Conservation (phyloP, 192 early-diverging fungal species). For the Gonapodya sp. region DNA sequence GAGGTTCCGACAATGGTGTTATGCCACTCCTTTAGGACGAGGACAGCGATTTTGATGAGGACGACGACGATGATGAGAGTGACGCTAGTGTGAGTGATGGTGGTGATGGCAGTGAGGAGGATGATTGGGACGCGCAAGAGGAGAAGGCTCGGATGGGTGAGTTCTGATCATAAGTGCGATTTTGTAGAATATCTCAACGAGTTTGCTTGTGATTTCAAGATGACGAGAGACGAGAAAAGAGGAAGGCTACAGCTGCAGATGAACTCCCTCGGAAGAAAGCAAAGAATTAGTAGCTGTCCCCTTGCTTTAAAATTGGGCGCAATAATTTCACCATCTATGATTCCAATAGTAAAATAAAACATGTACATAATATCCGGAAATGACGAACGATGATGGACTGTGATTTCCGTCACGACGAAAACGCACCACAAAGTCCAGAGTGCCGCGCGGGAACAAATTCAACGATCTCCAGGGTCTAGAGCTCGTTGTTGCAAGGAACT, state of each 20-base stretch:
- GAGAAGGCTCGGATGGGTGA: constrained; percentile 48
- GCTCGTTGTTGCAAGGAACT: too few species aligned
- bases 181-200: not conserved
- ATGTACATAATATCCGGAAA: too few species aligned
- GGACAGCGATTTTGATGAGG: constrained; percentile 35
- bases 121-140: constrained; percentile 74
- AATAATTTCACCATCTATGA: too few species aligned
- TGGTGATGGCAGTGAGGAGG: not conserved
- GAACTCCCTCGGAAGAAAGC: not conserved
- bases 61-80: constrained; percentile 36
- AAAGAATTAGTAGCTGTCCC: not conserved
- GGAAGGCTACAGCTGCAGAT: not conserved
- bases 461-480: too few species aligned
- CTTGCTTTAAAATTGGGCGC: too few species aligned
- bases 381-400: too few species aligned
- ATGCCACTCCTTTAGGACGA: not conserved
- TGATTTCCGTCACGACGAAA: too few species aligned
- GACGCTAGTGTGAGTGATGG: not conserved
- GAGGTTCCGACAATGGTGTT: too few species aligned
- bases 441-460: too few species aligned
- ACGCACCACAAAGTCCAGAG: too few species aligned
- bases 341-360: too few species aligned
- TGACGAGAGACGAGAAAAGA: not conserved
- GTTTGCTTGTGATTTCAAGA: not conserved
- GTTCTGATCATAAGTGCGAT: not conserved